These are phyloP conservation scores for Yamadazyma triangularis DNA, from an alignment of 1,139 yeast genomes.

Conservation along the genomic window DNA sequence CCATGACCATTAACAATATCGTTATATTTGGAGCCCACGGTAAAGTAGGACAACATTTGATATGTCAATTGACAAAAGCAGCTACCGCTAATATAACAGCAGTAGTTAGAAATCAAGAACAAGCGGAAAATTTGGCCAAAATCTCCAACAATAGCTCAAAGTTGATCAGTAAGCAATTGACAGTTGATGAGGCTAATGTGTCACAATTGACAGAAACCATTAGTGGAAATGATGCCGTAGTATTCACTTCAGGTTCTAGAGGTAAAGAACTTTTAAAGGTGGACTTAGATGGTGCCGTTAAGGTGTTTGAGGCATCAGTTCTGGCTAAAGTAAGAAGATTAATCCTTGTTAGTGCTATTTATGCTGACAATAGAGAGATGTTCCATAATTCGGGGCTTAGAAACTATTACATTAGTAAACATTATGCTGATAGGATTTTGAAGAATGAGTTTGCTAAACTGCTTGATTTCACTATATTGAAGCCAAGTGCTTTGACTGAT, in stretches of 20 bases:
- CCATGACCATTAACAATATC: conserved; percentile 2
- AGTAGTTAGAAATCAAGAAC: conserved; percentile 45
- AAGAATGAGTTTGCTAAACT: conserved; percentile 23
- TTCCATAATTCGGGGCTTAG: conserved; percentile 23
- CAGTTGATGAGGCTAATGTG: conserved; percentile 29
- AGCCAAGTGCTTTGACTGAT: conserved; percentile 43
- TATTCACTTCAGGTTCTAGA: conserved; percentile 62
- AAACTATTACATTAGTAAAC: conserved; percentile 49
- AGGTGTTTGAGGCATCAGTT: conserved; percentile 53
- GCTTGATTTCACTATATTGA: conserved; percentile 50
- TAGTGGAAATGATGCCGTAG: conserved; percentile 51
- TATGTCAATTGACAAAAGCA: conserved; percentile 20
- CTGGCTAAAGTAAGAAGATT: conserved; percentile 43
- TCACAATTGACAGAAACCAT: conserved; percentile 32
- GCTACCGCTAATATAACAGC: conserved; percentile 39
- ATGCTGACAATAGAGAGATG: conserved; percentile 45
- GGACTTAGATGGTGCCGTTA: conserved; percentile 61
- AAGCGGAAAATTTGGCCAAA: conserved; percentile 29
- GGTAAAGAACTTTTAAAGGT: conserved; percentile 52
- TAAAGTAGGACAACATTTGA: conserved; percentile 43
- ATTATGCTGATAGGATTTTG: conserved; percentile 51
- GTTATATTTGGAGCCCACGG: conserved; percentile 62
- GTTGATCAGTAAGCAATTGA: conserved; percentile 33
- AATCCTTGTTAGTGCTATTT: conserved; percentile 53
- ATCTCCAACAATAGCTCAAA: conserved; percentile 25